Base-by-base conservation (phyloP, 371 early-diverging fungal species). In the Chytridium lagenaria region DNA sequence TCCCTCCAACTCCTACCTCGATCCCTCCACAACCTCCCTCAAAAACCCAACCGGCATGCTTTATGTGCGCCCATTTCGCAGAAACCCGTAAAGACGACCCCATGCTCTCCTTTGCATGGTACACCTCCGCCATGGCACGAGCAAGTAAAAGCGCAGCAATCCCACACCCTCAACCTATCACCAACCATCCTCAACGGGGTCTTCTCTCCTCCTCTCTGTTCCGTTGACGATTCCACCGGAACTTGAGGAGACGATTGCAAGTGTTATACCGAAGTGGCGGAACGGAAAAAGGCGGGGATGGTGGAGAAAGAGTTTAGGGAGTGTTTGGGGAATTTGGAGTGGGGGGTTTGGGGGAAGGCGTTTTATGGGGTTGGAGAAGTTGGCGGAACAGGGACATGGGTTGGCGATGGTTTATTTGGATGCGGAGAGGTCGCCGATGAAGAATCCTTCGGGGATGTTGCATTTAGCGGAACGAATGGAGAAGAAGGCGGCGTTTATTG, bases 21-120 rank as follows among this genome's bases (percentile, higher is more conserved):
- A 66, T 33, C 66, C 66, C 5, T 5, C 26, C n/a, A 36, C 40
- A 28, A 40, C 66, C 10, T 49, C 66, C 10, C n/a, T 66, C 16
- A 66, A 66, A 28, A 66, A 66, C 37, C 66, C 66, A 16, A 66
- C 66, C 26, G 66, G 66, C 2, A 66, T 66, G 66, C 44, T 40
- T 23, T 49, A 28, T 37, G 44, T 23, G 44, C 44, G 66, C 39
- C n/a, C 66, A 40, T 49, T 66, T 66, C 49, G 66, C 39, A 36
- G 16, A 38, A 38, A 37, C 31, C 31, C 5, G 36, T 16, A 3
- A 16, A 5, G 66, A 36, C 66, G 49, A 66, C 30, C 28, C 28
- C 23, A 66, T 66, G n/a, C 12, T 66, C 16, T 37, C 66, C 22
- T 23, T 40, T 16, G 5, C 66, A 16, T 66, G 66, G 66, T 66